Evolutionary conservation across 805 yeast genomes (phyloP).

Genomic region (Lipomyces sp.): DNA sequence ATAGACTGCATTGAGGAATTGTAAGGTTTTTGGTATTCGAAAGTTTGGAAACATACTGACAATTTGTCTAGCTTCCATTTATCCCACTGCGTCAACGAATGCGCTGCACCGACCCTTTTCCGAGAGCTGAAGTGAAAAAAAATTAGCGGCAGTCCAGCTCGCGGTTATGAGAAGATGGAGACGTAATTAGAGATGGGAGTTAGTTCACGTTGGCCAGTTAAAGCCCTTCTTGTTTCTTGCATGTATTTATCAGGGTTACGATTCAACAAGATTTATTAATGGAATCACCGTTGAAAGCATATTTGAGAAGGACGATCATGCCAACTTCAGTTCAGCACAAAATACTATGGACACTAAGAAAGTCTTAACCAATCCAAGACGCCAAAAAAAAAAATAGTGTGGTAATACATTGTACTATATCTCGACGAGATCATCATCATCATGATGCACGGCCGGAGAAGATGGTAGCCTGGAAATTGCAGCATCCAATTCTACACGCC

Average conservation of each 20-base stretch:
- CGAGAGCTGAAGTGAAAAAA: slow-evolving; percentile 42
- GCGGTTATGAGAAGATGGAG: not conserved
- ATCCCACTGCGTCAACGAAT: slow-evolving; percentile 88
- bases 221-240: not conserved
- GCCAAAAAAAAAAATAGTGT: not conserved
- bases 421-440: not conserved
- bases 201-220: not conserved
- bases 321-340: not conserved
- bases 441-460: not conserved
- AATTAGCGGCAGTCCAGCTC: not conserved
- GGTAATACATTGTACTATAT: not conserved
- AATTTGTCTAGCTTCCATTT: slow-evolving; percentile 67
- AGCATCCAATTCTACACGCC: slow-evolving; percentile 29
- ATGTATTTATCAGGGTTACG: slow-evolving; percentile 1
- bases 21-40: slow-evolving; percentile 34
- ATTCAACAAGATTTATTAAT: not conserved
- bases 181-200: not conserved
- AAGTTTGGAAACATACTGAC: not conserved
- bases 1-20: slow-evolving; percentile 94
- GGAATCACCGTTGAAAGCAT: not conserved
- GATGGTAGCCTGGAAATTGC: not conserved
- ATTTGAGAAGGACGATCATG: not conserved
- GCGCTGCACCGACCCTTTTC: slow-evolving; percentile 41
- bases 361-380: not conserved
- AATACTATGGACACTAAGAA: no score